Percentiles rank a stretch among this genome's conserved stretches.
Conservation (phyloP, 371 early-diverging fungal genomes). For the Mucor circinelloides region DNA sequence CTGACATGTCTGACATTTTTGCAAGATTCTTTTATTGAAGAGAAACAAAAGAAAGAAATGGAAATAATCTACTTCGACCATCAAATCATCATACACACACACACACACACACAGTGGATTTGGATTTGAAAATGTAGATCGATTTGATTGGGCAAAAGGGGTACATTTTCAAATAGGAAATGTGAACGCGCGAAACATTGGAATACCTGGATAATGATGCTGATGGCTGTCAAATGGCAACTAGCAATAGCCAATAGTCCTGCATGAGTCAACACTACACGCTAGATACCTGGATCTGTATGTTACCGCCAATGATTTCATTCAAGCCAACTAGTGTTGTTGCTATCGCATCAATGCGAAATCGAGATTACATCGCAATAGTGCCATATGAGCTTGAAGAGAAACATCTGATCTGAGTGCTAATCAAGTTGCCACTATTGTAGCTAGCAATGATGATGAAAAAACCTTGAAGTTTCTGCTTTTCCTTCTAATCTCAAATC, state of each 20-base stretch:
- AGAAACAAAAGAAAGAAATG: slow-evolving; percentile 4
- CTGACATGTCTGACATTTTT: slow-evolving; percentile 53
- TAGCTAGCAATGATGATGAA: neutral
- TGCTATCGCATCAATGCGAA: neutral
- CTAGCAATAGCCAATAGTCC: neutral
- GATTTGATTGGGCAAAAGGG: neutral
- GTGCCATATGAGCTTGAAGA: neutral
- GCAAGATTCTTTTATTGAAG: neutral
- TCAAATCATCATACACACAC: neutral
- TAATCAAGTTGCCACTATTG: neutral
- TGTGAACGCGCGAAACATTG: neutral
- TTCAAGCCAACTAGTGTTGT: neutral
- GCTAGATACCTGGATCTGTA: neutral
- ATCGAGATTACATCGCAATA: neutral
- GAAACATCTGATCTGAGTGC: neutral
- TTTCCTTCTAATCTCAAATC: neutral
- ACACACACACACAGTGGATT: neutral
- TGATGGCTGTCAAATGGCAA: neutral
- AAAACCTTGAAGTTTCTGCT: neutral
- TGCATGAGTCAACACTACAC: neutral
- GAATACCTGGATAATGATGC: neutral
- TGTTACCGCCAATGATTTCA: neutral
- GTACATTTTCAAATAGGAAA: neutral
- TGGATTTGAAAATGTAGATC: neutral
- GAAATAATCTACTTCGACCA: neutral